Base-by-base conservation (phyloP, 2,329 filamentous ascomycete genomes). In the Apiospora arundinis region DNA sequence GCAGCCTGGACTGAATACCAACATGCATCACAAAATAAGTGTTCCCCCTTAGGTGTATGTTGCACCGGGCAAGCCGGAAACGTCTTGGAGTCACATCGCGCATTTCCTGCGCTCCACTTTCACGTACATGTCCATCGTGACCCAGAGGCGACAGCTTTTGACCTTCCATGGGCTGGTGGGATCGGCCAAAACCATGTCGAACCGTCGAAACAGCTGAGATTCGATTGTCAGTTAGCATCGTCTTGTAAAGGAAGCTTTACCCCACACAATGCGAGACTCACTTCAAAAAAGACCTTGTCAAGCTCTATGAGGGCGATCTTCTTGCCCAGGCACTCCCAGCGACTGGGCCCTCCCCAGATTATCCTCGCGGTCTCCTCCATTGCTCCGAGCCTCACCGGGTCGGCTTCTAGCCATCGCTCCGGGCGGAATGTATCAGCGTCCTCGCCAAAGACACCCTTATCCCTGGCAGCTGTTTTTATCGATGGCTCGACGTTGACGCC, bases 281-380 rank as follows among this genome's bases (percentile, higher is more conserved):
- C 83, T 79, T 84, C 82, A 66, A 83, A 80, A 68, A 84, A 77
- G 4, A 81, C 75, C 75, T 85, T 85, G 72, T 83, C 81, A 23
- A 85, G 72, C 75, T 85, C 83, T 76, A 85, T 82, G 73, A 81
- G 76, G 11, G 83, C 83, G 60, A 85, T 82, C n/a, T 80, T 77
- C 75, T 81, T 83, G 0, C 84, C 84, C 12, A 85, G 74, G 71
- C 84, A 85, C 68, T 78, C 74, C 68, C 79, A 82, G 45, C 77
- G 78, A 2, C 84, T 83, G 45, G 78, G 78, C 7, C 82, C 82
- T 74, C 85, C 85, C 12, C 81, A 76, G 7, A 83, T 74, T 40
- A 84, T 82, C 56, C 56, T 63, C 16, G 81, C 73, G 0, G 78
- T 81, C 16, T 74, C 73, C 52, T 81, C 77, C 76, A 82, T 83